Conservation (phyloP, 1,284 basidiomycete genomes). For the Apiotrichum siamense region DNA sequence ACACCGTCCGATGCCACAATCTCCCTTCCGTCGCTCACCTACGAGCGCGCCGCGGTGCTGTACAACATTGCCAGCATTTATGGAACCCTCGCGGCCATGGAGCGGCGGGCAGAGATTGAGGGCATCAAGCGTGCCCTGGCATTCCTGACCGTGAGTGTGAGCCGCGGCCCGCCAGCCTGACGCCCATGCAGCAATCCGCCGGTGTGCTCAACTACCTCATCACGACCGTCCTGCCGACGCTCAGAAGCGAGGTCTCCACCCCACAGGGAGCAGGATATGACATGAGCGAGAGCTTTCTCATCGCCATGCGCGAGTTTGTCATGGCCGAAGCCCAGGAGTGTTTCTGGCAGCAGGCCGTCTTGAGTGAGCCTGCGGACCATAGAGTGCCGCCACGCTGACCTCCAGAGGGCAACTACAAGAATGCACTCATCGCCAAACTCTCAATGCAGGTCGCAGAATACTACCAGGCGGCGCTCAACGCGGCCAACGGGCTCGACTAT, state of each 20-base stretch:
- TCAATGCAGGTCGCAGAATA: conserved; percentile 66
- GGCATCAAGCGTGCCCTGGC: conserved; percentile 66
- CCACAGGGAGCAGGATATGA: conserved; percentile 51
- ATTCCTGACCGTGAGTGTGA: conserved; percentile 60
- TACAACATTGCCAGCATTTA: conserved; percentile 81
- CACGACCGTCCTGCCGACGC: conserved; percentile 55
- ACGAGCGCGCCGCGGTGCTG: conserved; percentile 67
- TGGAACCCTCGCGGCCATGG: conserved; percentile 50
- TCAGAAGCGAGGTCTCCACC: conserved; percentile 52
- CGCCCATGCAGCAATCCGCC: conserved; percentile 67
- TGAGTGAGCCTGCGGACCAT: conserved; percentile 59
- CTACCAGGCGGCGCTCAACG: conserved; percentile 57
- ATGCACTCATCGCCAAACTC: conserved; percentile 77
- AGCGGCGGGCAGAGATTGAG: conserved; percentile 62
- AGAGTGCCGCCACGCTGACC: neutral
- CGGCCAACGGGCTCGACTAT: conserved; percentile 54
- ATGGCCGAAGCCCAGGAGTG: conserved; percentile 95
- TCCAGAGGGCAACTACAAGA: conserved; percentile 65
- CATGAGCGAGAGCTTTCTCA: conserved; percentile 59
- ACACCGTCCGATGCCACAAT: conserved; percentile 55
- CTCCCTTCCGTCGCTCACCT: conserved; percentile 64
- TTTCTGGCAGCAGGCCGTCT: conserved; percentile 86
- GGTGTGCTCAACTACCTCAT: conserved; percentile 65
- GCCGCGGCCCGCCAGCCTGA: too few species aligned
- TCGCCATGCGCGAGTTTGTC: conserved; percentile 68